Conservation (phyloP, 805 yeast genomes). For the Lachancea fermentati region DNA sequence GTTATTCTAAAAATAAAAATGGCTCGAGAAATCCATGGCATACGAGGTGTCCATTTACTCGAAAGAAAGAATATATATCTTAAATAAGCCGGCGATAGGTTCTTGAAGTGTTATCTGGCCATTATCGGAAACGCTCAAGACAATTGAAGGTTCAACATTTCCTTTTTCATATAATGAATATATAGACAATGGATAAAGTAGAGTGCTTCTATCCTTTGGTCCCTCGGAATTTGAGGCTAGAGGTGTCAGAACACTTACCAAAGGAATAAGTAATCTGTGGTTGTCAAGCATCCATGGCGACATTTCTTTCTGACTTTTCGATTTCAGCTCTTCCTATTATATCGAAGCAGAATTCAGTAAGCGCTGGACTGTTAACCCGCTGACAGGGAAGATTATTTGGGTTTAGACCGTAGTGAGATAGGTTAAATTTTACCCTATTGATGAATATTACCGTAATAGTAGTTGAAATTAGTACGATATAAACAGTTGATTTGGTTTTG, state of each 20-base stretch:
- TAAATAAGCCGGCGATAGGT: too few species aligned
- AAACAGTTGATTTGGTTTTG: slow-evolving; percentile 43
- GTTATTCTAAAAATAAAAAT: too few species aligned
- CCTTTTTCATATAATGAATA: too few species aligned
- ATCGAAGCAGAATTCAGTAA: slow-evolving; percentile 45
- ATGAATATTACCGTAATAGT: slow-evolving; percentile 36
- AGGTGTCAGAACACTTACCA: slow-evolving; percentile 42
- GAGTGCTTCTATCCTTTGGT: slow-evolving; percentile 46
- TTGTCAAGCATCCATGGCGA: slow-evolving; percentile 45
- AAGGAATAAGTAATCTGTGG: slow-evolving; percentile 42
- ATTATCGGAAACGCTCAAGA: too few species aligned
- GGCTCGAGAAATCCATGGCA: too few species aligned
- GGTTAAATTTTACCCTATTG: slow-evolving; percentile 43
- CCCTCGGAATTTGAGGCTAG: slow-evolving; percentile 42
- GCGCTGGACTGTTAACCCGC: slow-evolving; percentile 45
- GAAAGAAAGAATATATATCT: too few species aligned
- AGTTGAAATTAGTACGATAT: slow-evolving; percentile 43
- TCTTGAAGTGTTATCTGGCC: too few species aligned
- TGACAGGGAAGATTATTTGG: slow-evolving; percentile 41
- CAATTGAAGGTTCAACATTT: too few species aligned
- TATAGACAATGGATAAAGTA: too few species aligned
- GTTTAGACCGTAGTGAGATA: slow-evolving; percentile 43
- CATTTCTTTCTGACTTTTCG: slow-evolving; percentile 44
- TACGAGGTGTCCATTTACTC: too few species aligned
- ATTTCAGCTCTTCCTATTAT: slow-evolving; percentile 47